A percentile compares a stretch with the other conserved stretches of the same genome.
These are phyloP conservation scores for Monilinia fructicola DNA, from an alignment of 2,329 filamentous ascomycete genomes.

Conservation along the genomic window DNA sequence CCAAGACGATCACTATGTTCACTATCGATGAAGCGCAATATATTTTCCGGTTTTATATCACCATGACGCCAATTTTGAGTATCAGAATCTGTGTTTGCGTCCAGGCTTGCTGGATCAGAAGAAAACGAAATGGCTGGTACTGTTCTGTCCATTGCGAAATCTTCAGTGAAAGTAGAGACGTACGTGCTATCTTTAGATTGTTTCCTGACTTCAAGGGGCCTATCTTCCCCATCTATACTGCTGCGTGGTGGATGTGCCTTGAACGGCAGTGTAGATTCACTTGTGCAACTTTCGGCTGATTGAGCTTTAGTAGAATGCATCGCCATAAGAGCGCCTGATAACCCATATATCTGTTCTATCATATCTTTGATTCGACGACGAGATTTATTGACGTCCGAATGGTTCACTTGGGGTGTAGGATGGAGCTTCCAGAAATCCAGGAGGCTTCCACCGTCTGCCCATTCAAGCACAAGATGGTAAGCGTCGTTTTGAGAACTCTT, in stretches of 20 bases:
- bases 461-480: conserved; percentile 3
- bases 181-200: not conserved
- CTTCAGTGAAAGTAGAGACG: not conserved
- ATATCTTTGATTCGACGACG: not conserved
- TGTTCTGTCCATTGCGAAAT: no score
- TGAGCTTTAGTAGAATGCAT: conserved; percentile 9
- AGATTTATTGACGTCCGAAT: not conserved
- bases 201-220: not conserved
- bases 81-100: not conserved
- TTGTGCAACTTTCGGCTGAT: not conserved
- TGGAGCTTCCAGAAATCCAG: not conserved
- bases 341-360: not conserved
- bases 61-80: conserved; percentile 5
- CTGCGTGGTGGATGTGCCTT: not conserved
- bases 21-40: not conserved
- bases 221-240: not conserved
- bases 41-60: conserved; percentile 3
- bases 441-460: conserved; percentile 3
- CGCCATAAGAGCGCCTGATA: not conserved
- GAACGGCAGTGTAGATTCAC: not conserved
- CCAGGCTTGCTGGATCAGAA: not conserved
- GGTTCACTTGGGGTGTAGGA: not conserved
- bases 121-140: not conserved
- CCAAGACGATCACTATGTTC: not conserved
- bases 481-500: not conserved